These are phyloP conservation scores for Circinella minor DNA, from an alignment of 371 early-diverging fungal genomes.

Conservation along the genomic window DNA sequence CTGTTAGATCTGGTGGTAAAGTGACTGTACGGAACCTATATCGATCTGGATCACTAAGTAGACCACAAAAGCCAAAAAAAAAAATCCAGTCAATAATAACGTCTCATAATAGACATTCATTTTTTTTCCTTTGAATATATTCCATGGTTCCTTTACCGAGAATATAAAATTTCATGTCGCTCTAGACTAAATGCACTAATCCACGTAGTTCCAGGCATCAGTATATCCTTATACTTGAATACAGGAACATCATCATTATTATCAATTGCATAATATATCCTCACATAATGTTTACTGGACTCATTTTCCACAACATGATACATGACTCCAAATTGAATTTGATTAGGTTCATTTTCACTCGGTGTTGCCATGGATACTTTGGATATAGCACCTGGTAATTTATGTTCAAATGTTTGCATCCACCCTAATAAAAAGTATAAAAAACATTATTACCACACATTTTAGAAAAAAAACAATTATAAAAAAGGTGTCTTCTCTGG, in stretches of 20 bases:
- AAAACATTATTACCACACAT: no score
- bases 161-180: conserved; percentile 32
- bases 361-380: conserved; percentile 23
- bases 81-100: background rate
- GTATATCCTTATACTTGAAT: conserved; percentile 28
- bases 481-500: no score
- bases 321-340: conserved; percentile 34
- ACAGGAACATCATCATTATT: background rate
- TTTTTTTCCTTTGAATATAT: background rate
- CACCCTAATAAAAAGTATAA: conserved; percentile 17
- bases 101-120: background rate
- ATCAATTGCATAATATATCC: conserved; percentile 28
- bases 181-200: conserved; percentile 41
- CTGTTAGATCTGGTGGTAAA: conserved; percentile 25
- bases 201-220: conserved; percentile 49
- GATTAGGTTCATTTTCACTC: conserved; percentile 3
- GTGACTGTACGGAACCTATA: conserved; percentile 38
- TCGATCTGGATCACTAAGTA: conserved; percentile 42
- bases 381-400: conserved; percentile 35
- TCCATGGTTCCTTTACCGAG: conserved; percentile 34
- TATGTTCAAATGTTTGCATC: conserved; percentile 34
- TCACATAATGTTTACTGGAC: conserved; percentile 30
- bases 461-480: no score
- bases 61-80: no score
- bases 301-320: conserved; percentile 48